Evolutionary conservation across 441 rosid genomes (phyloP).

Genomic region (Omphalea diandra): DNA sequence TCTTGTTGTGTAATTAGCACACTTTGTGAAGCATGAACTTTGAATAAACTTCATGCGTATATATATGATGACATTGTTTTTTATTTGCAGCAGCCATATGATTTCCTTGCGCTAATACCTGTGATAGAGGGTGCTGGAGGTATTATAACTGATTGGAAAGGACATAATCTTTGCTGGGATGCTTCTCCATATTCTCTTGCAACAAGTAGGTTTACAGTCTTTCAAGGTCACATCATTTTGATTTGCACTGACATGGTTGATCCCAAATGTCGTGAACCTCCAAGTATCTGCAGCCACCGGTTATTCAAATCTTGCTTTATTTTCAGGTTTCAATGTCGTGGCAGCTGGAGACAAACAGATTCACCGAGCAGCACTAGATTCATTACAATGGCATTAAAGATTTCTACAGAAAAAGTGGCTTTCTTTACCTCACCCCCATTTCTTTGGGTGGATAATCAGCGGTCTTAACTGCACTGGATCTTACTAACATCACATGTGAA

Average conservation of each 20-base stretch:
- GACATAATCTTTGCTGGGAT: constrained; percentile 68
- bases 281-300: neutral
- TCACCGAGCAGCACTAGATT: constrained; percentile 68
- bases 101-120: constrained; percentile 83
- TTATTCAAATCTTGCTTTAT: constrained; percentile 17
- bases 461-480: neutral
- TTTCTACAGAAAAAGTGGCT: neutral
- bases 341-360: constrained; percentile 82
- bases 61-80: constrained; percentile 3
- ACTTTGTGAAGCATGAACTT: neutral
- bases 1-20: neutral
- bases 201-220: constrained; percentile 44
- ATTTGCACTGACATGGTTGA: constrained; percentile 1
- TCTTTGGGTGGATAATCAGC: neutral
- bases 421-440: neutral
- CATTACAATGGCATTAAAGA: constrained; percentile 57
- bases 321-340: constrained; percentile 78
- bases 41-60: neutral
- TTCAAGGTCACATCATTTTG: neutral
- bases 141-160: constrained; percentile 80
- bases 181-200: constrained; percentile 62
- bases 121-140: constrained; percentile 96
- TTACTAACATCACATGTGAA: neutral
- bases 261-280: neutral
- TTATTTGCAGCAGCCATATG: constrained; percentile 69